Evolutionary conservation across 2,329 filamentous ascomycete species (phyloP).

Genomic region (Colletotrichum limetticola): DNA sequence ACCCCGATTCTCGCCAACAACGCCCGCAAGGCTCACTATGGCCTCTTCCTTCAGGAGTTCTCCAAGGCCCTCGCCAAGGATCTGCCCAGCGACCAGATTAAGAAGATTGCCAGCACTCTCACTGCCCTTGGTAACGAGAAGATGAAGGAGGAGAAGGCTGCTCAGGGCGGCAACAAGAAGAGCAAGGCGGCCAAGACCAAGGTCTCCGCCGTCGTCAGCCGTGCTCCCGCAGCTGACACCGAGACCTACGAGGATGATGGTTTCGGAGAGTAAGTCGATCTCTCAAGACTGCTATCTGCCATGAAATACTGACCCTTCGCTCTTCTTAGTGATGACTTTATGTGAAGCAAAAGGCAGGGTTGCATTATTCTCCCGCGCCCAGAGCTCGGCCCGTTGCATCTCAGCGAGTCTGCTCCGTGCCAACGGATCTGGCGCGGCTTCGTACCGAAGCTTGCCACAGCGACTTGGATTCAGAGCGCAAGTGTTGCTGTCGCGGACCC

Average conservation of each 20-base stretch:
- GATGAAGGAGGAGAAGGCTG: conserved; percentile 97
- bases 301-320: conserved; percentile 35
- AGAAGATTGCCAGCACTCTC: conserved; percentile 89
- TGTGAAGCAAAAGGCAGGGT: conserved; percentile 61
- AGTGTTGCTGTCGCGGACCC: conserved; percentile 9
- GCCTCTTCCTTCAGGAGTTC: conserved; percentile 91
- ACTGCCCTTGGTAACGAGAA: conserved; percentile 97
- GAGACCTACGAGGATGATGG: conserved; percentile 81
- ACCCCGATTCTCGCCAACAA: conserved; percentile 80
- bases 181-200: conserved; percentile 97
- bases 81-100: conserved; percentile 91
- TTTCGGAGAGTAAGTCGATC: conserved; percentile 80
- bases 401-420: conserved; percentile 11
- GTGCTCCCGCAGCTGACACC: conserved; percentile 74
- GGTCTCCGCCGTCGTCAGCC: conserved; percentile 77
- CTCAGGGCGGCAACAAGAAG: conserved; percentile 97
- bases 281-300: background rate
- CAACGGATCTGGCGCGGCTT: conserved; percentile 16
- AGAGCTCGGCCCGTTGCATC: conserved; percentile 13
- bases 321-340: conserved; percentile 72
- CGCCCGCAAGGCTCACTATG: conserved; percentile 89
- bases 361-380: conserved; percentile 29
- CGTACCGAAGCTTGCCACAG: conserved; percentile 11
- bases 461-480: background rate
- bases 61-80: conserved; percentile 88